A percentile compares a stretch with the other conserved stretches of the same genome.
Conservation (phyloP, 1,139 yeast species). For the Candida tropicalis region DNA sequence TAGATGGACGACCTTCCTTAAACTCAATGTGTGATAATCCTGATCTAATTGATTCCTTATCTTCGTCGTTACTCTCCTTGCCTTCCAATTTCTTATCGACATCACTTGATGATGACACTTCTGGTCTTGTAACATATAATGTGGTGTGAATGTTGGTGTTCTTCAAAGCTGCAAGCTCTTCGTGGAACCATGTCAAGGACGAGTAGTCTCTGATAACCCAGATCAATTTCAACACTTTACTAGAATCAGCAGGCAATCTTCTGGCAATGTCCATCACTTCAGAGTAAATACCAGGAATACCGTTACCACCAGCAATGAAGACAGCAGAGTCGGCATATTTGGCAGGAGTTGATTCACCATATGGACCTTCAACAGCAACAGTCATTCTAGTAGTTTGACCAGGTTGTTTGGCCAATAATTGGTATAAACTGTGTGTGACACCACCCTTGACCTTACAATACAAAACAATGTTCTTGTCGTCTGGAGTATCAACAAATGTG, state of each 20-base stretch:
- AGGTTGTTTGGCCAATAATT: conserved; percentile 31
- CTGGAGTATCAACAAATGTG: conserved; percentile 24
- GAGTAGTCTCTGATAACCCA: conserved; percentile 56
- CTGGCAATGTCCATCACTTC: conserved; percentile 36
- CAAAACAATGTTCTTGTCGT: conserved; percentile 22
- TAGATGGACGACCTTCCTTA: conserved; percentile 33
- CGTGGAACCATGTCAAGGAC: conserved; percentile 51
- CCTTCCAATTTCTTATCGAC: conserved; percentile 4
- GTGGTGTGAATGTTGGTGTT: conserved; percentile 33
- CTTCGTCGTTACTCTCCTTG: conserved; percentile 19
- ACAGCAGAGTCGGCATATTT: conserved; percentile 34
- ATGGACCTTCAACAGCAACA: conserved; percentile 45
- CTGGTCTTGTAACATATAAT: conserved; percentile 49
- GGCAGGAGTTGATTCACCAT: conserved; percentile 36
- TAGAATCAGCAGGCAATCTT: conserved; percentile 45
- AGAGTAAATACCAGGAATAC: conserved; percentile 46
- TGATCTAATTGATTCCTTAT: conserved; percentile 15
- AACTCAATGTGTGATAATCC: conserved; percentile 27
- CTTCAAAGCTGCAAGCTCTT: conserved; percentile 44
- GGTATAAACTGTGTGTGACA: conserved; percentile 35
- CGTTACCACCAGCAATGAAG: conserved; percentile 49
- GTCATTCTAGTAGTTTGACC: conserved; percentile 28
- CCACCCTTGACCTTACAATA: conserved; percentile 41
- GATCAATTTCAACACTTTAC: conserved; percentile 44
- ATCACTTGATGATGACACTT: background rate